Conservation (phyloP, 257 asterid genomes). For the Primulina tabacum region DNA sequence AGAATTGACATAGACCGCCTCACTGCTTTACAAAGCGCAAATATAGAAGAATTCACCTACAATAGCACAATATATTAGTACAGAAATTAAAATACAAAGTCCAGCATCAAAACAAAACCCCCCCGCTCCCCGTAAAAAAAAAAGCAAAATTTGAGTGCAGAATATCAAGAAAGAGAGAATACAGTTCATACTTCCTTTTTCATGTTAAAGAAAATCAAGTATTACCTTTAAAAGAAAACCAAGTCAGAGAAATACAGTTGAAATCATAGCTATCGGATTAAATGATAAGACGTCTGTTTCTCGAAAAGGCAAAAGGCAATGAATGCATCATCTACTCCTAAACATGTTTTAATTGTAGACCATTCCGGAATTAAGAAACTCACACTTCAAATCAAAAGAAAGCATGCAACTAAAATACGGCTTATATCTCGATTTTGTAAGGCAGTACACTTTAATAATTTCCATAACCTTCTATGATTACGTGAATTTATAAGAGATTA, state of each 20-base stretch:
- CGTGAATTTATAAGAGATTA: slow-evolving; percentile 9
- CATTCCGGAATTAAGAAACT: slow-evolving; percentile 2
- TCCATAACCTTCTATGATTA: slow-evolving; percentile 3
- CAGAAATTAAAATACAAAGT: slow-evolving; percentile 30
- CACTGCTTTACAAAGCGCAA: slow-evolving; percentile 73
- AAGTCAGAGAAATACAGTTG: slow-evolving; percentile 1
- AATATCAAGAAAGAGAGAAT: slow-evolving; percentile 16
- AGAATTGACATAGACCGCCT: slow-evolving; percentile 42
- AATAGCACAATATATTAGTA: slow-evolving; percentile 31
- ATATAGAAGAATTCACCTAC: slow-evolving; percentile 71
- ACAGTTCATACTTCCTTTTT: slow-evolving; percentile 10
- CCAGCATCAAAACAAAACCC: not conserved
- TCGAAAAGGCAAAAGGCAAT: slow-evolving; percentile 17
- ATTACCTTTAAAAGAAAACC: not conserved
- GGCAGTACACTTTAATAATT: slow-evolving; percentile 9
- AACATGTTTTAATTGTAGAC: slow-evolving; percentile 1
- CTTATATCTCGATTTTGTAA: slow-evolving; percentile 5
- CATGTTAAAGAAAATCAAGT: slow-evolving; percentile 20
- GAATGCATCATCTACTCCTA: not conserved
- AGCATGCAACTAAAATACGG: slow-evolving; percentile 3
- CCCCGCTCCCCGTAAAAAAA: not conserved
- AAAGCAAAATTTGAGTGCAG: slow-evolving; percentile 5
- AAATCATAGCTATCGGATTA: slow-evolving; percentile 7
- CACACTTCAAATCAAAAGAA: slow-evolving; percentile 8
- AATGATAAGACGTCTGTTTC: not conserved